Base-by-base conservation (phyloP, 805 yeast species). In the Candida hungchunana region DNA sequence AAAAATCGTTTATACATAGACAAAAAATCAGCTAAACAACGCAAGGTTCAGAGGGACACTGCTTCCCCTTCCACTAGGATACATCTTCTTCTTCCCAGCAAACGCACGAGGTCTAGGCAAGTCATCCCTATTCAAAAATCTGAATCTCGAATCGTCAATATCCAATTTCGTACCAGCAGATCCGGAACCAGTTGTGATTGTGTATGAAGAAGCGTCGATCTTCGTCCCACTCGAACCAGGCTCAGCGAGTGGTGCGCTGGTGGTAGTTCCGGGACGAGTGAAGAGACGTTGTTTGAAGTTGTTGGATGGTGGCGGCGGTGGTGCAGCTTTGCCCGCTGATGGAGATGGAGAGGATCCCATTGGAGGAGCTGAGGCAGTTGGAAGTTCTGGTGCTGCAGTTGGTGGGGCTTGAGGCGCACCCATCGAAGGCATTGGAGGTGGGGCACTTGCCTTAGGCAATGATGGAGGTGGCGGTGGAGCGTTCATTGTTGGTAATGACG, bases 21-120 rank as follows among this genome's bases (percentile, higher is more conserved):
- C n/a, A 29, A 12, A 11, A 18, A 12, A n/a, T 39, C 31, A 37
- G 17, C 36, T 33, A 34, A 29, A 45, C 29, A 45, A 18, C 2
- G 40, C 24, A 18, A 40, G 17, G 25, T 45, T 40, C 34, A 43
- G 29, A 15, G 48, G 46, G 26, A 44, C 49, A 39, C 48, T 46
- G 19, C 88, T 76, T 4, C 97, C 97, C 49, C 96, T 73, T 11
- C 97, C 97, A 61, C 96, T 85, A 13, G 97, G 96, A 62, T 93
- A 93, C 46, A 88, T 64, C 57, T 90, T 88, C 40, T 73, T 73
- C 31, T 71, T 71, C 4, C 79, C 83, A 34, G 73, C 77, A 53
- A 83, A 87, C 32, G 73, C 71, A 47, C 97, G 70, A n/a, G 98
- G 97, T 48, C 77, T 77, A 0, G 98, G 97, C 29, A 93, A 65